Percentiles rank a stretch among this genome's conserved stretches.
These are phyloP conservation scores for Viola pubescens DNA, from an alignment of 441 rosid genomes.

Conservation along the genomic window DNA sequence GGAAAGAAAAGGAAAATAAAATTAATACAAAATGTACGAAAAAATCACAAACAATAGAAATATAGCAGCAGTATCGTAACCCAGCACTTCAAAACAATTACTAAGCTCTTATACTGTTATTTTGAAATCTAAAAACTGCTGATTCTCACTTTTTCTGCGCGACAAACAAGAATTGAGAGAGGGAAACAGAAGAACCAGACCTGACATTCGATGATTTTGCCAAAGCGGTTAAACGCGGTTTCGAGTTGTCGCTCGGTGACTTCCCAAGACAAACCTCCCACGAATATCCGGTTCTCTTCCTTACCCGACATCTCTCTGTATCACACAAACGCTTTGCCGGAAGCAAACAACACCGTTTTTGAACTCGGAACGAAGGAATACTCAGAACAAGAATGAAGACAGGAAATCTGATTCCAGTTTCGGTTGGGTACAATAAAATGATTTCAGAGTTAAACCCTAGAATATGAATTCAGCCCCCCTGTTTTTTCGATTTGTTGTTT, in stretches of 20 bases:
- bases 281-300: slow-evolving; percentile 78
- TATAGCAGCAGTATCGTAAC: no score
- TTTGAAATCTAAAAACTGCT: background rate
- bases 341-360: slow-evolving; percentile 3
- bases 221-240: slow-evolving; percentile 69
- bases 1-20: slow-evolving; percentile 8
- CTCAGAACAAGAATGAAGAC: background rate
- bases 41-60: slow-evolving; percentile 8
- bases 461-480: no score
- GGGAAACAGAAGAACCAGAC: slow-evolving; percentile 22
- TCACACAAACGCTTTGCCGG: slow-evolving; percentile 6
- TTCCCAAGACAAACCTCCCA: slow-evolving; percentile 86
- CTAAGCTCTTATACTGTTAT: background rate
- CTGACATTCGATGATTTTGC: slow-evolving; percentile 82
- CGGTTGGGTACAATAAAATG: no score
- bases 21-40: slow-evolving; percentile 13
- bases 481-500: no score
- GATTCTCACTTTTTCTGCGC: background rate
- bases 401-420: background rate
- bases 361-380: background rate
- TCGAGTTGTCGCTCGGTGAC: slow-evolving; percentile 82
- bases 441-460: no score
- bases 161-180: background rate
- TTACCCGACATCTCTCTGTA: slow-evolving; percentile 42
- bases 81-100: background rate